Evolutionary conservation across 495 filamentous ascomycete species (phyloP).

Genomic region (Ascobolus immersus): DNA sequence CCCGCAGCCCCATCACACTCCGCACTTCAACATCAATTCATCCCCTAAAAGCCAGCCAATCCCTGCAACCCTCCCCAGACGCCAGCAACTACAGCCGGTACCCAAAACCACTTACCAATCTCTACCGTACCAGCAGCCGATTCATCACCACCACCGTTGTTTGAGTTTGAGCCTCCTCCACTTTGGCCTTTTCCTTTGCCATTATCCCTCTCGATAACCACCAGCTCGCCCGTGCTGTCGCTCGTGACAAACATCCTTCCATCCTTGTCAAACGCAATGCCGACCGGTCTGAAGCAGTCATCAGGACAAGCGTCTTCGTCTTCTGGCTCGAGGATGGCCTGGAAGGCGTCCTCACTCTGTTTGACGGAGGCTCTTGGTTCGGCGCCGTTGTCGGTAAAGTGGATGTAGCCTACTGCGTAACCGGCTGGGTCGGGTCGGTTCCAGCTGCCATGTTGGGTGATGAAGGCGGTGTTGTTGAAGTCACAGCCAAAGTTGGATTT

Average conservation of each 20-base stretch:
- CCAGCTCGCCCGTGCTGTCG: constrained; percentile 33
- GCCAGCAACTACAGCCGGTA: too few relatives aligned
- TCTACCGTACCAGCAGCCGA: too few relatives aligned
- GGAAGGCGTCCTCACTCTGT: constrained; percentile 20
- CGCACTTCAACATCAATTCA: too few relatives aligned
- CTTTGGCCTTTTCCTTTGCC: too few relatives aligned
- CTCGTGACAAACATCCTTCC: constrained; percentile 30
- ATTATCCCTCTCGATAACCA: too few relatives aligned
- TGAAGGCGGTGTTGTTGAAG: constrained; percentile 21
- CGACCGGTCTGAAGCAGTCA: constrained; percentile 30
- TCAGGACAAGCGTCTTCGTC: constrained; percentile 22
- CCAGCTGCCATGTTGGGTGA: constrained; percentile 33
- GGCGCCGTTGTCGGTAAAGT: constrained; percentile 17
- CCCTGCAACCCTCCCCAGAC: too few relatives aligned
- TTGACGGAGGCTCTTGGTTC: constrained; percentile 20
- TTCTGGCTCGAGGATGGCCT: constrained; percentile 26
- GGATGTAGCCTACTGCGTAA: constrained; percentile 28
- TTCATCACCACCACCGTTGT: too few relatives aligned
- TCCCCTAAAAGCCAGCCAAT: too few relatives aligned
- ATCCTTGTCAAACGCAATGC: constrained; percentile 24
- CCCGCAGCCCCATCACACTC: too few relatives aligned
- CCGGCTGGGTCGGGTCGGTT: constrained; percentile 27
- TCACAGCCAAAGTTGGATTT: not conserved
- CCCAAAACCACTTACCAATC: too few relatives aligned
- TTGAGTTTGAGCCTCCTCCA: too few relatives aligned